Evolutionary conservation across 768 basidiomycete genomes (phyloP).

Genomic region (Kondoa malvinella): DNA sequence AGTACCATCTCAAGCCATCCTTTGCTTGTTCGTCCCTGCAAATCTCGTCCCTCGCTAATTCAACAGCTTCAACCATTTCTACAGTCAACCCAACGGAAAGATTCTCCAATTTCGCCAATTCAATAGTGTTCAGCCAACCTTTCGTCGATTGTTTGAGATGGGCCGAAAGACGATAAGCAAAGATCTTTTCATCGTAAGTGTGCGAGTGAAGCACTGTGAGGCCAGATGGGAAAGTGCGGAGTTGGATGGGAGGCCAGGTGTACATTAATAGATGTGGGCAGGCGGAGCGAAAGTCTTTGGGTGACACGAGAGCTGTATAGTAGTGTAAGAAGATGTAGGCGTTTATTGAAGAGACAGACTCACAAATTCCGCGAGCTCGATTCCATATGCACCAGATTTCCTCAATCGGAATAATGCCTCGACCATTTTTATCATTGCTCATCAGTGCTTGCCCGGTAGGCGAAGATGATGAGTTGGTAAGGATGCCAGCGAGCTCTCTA

Average conservation of each 20-base stretch:
- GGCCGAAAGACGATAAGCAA: slow-evolving; percentile 48
- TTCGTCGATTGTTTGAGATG: slow-evolving; percentile 32
- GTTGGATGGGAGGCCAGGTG: slow-evolving; percentile 51
- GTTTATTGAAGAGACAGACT: slow-evolving; percentile 12
- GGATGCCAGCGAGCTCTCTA: slow-evolving; percentile 56
- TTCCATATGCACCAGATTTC: slow-evolving; percentile 28
- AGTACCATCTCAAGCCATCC: slow-evolving; percentile 25
- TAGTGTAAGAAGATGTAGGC: not conserved
- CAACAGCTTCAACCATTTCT: slow-evolving; percentile 63
- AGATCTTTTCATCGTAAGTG: slow-evolving; percentile 49
- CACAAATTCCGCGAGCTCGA: slow-evolving; percentile 22
- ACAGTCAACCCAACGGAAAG: slow-evolving; percentile 54
- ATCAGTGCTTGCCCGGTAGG: slow-evolving; percentile 6
- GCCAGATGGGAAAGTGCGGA: slow-evolving; percentile 53
- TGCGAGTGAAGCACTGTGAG: slow-evolving; percentile 72
- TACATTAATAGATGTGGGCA: slow-evolving; percentile 49
- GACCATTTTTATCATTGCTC: slow-evolving; percentile 7
- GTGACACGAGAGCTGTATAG: slow-evolving; percentile 63
- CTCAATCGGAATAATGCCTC: slow-evolving; percentile 22
- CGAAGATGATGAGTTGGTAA: slow-evolving; percentile 37
- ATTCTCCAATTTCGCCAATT: slow-evolving; percentile 54
- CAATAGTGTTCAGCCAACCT: slow-evolving; percentile 39
- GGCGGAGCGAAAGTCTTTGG: slow-evolving; percentile 62
- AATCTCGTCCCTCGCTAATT: slow-evolving; percentile 46
- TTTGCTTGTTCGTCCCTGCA: slow-evolving; percentile 54